These are phyloP conservation scores for Neoboletus brunneissimus DNA, from an alignment of 768 basidiomycete species.

Conservation along the genomic window DNA sequence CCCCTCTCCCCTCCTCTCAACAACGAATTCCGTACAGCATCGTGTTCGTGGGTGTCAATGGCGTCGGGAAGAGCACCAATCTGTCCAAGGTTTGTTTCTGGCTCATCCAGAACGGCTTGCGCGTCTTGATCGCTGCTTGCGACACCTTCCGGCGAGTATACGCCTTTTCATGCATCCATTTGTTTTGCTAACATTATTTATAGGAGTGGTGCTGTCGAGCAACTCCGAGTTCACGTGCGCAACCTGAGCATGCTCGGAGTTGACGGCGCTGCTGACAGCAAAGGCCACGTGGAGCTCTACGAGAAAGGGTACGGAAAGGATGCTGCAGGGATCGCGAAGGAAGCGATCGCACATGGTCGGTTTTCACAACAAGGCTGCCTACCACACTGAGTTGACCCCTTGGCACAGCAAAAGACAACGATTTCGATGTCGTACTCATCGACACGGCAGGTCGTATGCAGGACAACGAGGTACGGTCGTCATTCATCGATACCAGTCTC, in stretches of 20 bases:
- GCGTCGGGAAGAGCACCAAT: constrained; percentile 98
- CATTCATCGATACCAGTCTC: not conserved
- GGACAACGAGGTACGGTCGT: constrained; percentile 81
- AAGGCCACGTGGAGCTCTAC: constrained; percentile 84
- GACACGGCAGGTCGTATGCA: constrained; percentile 99
- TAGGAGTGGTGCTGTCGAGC: constrained; percentile 96
- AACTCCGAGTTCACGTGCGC: constrained; percentile 92
- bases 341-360: constrained; percentile 88
- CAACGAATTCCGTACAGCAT: constrained; percentile 87
- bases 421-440: constrained; percentile 95
- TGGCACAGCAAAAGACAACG: constrained; percentile 71
- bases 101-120: constrained; percentile 92
- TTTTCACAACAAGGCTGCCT: not conserved
- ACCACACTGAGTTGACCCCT: not conserved
- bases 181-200: not conserved
- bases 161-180: not conserved
- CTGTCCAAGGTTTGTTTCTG: constrained; percentile 98
- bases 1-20: constrained; percentile 68
- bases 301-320: constrained; percentile 98
- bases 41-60: constrained; percentile 97
- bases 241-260: constrained; percentile 85
- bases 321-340: constrained; percentile 96
- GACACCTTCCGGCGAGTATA: constrained; percentile 84
- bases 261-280: constrained; percentile 64
- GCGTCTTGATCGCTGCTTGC: constrained; percentile 96